Evolutionary conservation across 164 flowering plant species (phyloP).

Genomic region (Pachysandra terminalis): DNA sequence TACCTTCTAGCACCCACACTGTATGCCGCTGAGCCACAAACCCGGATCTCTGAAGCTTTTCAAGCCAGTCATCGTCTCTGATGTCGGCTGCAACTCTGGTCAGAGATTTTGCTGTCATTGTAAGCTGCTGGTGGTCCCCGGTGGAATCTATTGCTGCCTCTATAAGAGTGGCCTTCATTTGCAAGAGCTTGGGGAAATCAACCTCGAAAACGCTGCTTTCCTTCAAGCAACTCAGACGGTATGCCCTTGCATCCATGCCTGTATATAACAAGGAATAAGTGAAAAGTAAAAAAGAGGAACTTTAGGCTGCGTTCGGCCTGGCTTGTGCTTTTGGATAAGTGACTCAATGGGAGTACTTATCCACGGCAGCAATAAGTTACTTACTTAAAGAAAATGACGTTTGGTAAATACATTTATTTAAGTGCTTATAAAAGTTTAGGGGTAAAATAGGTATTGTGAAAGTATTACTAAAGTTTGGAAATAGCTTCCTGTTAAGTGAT

Average conservation of each 20-base stretch:
- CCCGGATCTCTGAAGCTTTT: slow-evolving; percentile 70
- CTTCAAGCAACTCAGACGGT: slow-evolving; percentile 69
- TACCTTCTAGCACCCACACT: slow-evolving; percentile 88
- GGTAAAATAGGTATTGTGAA: too few relatives aligned
- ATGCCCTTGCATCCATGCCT: slow-evolving; percentile 94
- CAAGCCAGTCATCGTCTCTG: slow-evolving; percentile 61
- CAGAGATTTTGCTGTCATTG: slow-evolving; percentile 64
- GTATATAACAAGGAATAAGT: slow-evolving; percentile 7
- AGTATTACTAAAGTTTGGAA: too few relatives aligned
- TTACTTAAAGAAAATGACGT: too few relatives aligned
- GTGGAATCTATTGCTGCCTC: slow-evolving; percentile 48
- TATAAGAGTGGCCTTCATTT: slow-evolving; percentile 60
- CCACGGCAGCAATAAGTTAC: too few relatives aligned
- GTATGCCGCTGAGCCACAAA: slow-evolving; percentile 63
- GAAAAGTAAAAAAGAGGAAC: too few relatives aligned
- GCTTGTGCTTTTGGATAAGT: too few relatives aligned
- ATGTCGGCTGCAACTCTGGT: slow-evolving; percentile 80
- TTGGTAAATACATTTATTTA: too few relatives aligned
- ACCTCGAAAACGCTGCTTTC: slow-evolving; percentile 70
- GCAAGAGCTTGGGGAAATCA: slow-evolving; percentile 69
- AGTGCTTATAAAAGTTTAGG: too few relatives aligned
- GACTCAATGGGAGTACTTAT: too few relatives aligned
- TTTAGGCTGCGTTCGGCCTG: too few relatives aligned
- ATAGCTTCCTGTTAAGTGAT: too few relatives aligned
- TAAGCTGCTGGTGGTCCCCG: slow-evolving; percentile 32